These are phyloP conservation scores for Aureobasidium melanogenum DNA, from an alignment of 2,329 filamentous ascomycete genomes.

Conservation along the genomic window DNA sequence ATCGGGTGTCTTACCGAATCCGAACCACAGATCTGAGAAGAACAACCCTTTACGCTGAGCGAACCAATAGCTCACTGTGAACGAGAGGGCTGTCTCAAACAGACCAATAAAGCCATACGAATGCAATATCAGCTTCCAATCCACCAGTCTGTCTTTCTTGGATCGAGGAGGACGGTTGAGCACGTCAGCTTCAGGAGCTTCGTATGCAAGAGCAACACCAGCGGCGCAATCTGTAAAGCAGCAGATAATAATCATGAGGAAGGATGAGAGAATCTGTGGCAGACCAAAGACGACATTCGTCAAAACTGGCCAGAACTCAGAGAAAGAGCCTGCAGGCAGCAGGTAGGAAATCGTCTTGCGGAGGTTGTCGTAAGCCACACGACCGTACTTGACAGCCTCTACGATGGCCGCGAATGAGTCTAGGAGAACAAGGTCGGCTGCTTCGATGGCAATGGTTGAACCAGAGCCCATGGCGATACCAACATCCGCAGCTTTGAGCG, in stretches of 20 bases:
- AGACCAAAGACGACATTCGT: constrained; percentile 64
- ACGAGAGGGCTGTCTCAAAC: constrained; percentile 31
- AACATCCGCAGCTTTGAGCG: constrained; percentile 50
- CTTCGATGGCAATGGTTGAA: constrained; percentile 54
- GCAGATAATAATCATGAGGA: constrained; percentile 53
- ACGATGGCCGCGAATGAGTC: constrained; percentile 66
- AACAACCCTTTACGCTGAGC: constrained; percentile 46
- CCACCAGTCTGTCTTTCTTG: constrained; percentile 62
- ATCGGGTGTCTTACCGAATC: constrained; percentile 46
- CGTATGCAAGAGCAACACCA: constrained; percentile 65
- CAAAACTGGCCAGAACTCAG: constrained; percentile 68
- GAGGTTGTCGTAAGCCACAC: constrained; percentile 71
- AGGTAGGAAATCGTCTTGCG: constrained; percentile 69
- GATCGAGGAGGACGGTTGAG: constrained; percentile 59
- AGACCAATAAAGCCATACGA: constrained; percentile 64
- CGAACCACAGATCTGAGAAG: constrained; percentile 61
- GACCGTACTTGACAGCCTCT: constrained; percentile 62
- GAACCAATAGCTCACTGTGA: constrained; percentile 40
- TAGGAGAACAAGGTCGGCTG: constrained; percentile 53
- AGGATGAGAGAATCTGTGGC: constrained; percentile 63
- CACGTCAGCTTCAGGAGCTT: constrained; percentile 67
- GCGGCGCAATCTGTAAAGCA: constrained; percentile 72
- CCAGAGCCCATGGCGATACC: constrained; percentile 52
- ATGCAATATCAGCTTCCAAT: constrained; percentile 63
- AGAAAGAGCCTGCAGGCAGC: constrained; percentile 63